Conservation (phyloP, 2,329 filamentous ascomycete species). For the Falciphora oryzae region DNA sequence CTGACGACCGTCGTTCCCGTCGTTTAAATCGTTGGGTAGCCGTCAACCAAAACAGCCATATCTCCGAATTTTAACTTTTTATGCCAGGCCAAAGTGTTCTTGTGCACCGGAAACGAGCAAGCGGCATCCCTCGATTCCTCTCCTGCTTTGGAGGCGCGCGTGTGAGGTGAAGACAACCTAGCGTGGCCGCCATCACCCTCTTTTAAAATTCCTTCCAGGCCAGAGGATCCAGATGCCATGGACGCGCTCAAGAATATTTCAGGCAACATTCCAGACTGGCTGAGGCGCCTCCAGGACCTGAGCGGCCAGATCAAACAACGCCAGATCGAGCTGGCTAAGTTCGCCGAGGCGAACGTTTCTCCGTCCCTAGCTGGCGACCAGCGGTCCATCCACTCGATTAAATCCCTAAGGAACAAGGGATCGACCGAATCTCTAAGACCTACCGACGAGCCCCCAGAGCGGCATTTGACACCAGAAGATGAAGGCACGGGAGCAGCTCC, state of each 20-base stretch:
- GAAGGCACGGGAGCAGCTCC: not conserved
- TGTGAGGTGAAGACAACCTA: too few relatives aligned
- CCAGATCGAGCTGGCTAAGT: constrained; percentile 50
- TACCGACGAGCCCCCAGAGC: not conserved
- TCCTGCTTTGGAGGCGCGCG: too few relatives aligned
- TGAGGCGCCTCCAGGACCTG: constrained; percentile 52
- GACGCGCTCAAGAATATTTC: constrained; percentile 51
- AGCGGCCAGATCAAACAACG: constrained; percentile 55
- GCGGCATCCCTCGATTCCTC: too few relatives aligned
- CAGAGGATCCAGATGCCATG: constrained; percentile 28
- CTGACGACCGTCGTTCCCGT: too few relatives aligned
- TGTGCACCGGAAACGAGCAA: too few relatives aligned
- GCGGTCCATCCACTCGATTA: not conserved
- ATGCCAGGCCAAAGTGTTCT: too few relatives aligned
- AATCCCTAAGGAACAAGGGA: constrained; percentile 3
- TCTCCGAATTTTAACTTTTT: too few relatives aligned
- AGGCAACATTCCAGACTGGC: constrained; percentile 54
- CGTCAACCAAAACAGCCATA: too few relatives aligned
- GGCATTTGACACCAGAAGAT: not conserved
- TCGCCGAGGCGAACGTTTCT: constrained; percentile 22
- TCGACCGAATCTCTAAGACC: constrained; percentile 8
- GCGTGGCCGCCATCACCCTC: too few relatives aligned
- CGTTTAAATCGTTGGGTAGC: too few relatives aligned
- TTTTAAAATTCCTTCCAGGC: too few relatives aligned
- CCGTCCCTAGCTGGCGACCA: too few relatives aligned